Evolutionary conservation across 805 yeast species (phyloP), one percentile per base, ranked within the genome.

Genomic region (Metschnikowia hibisci): DNA sequence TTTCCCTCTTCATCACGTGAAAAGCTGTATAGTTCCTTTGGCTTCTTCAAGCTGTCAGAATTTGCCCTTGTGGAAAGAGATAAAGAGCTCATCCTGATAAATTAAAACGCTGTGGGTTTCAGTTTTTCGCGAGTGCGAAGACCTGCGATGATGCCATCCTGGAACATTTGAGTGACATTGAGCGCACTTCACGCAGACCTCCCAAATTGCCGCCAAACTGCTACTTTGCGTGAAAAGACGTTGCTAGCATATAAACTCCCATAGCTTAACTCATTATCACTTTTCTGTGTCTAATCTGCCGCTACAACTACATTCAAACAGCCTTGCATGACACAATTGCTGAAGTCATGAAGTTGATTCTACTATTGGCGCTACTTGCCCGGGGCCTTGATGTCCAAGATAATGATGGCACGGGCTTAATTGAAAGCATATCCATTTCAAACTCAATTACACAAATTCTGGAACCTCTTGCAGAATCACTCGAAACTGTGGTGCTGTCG

Each of bases 21-120:
- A 58, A 71, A 91, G 4, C 77, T 61, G n/a, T 77, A 71, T 3
- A 91, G 52, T 62, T 93, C 96, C 51, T 82, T 84, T 2, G 99
- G 98, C 61, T 88, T 95, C 55, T 83, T 82, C 41, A 90, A 70
- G 2, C 87, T 78, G 0, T 91, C 80, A 8, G 82, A 75, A 25
- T 76, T 70, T 0, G 87, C 76, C 44, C 85, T 66, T 9, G 77
- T 66, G 39, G 59, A 58, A 27, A 74, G 51, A 2, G 78, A 76
- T 46, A 70, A 61, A n/a, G 65, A 57, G 41, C 56, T 62, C 41
- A 58, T 52, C 64, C 55, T 63, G 26, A 32, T 38, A 43, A 12
- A 14, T 29, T 12, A 30, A 25, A 22, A 25, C 6, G 30, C 20
- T 26, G 22, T 25, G 30, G 11, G 30, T 25, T n/a, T 35, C 29